These are phyloP conservation scores for Bremia lactucae DNA, from an alignment of 352 stramenopile genomes.

Conservation along the genomic window DNA sequence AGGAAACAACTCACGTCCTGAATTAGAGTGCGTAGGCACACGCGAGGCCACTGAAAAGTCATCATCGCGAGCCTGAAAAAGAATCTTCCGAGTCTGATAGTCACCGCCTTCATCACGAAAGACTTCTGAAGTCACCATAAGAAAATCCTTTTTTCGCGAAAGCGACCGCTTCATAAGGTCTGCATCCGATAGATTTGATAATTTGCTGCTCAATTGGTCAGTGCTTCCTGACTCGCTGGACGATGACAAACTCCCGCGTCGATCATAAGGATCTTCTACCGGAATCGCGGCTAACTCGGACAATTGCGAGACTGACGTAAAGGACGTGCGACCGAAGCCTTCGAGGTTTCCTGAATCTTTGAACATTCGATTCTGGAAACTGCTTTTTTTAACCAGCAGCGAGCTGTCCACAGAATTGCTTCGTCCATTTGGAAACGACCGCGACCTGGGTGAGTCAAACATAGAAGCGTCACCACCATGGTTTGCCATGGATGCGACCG, in stretches of 20 bases:
- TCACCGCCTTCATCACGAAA: slow-evolving; percentile 77
- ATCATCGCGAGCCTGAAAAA: slow-evolving; percentile 78
- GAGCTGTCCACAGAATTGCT: slow-evolving; percentile 41
- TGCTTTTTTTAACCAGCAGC: slow-evolving; percentile 38
- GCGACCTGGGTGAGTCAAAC: slow-evolving; percentile 18
- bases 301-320: slow-evolving; percentile 57
- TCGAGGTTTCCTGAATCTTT: slow-evolving; percentile 39
- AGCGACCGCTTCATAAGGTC: slow-evolving; percentile 78
- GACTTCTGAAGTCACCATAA: slow-evolving; percentile 87
- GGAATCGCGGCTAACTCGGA: slow-evolving; percentile 33
- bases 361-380: slow-evolving; percentile 25
- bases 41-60: slow-evolving; percentile 80
- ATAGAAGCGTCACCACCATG: slow-evolving; percentile 18
- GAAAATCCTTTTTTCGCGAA: slow-evolving; percentile 82
- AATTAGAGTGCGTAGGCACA: slow-evolving; percentile 60
- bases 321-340: slow-evolving; percentile 60
- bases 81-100: slow-evolving; percentile 82
- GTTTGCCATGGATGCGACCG: slow-evolving; percentile 26
- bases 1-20: slow-evolving; percentile 35
- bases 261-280: slow-evolving; percentile 16
- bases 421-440: slow-evolving; percentile 18
- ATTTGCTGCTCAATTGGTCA: slow-evolving; percentile 10
- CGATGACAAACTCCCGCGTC: slow-evolving; percentile 40
- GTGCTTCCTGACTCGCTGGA: slow-evolving; percentile 29
- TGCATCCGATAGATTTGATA: slow-evolving; percentile 36